Evolutionary conservation across 1,284 basidiomycete genomes (phyloP).

Genomic region (Leccinum discolor): DNA sequence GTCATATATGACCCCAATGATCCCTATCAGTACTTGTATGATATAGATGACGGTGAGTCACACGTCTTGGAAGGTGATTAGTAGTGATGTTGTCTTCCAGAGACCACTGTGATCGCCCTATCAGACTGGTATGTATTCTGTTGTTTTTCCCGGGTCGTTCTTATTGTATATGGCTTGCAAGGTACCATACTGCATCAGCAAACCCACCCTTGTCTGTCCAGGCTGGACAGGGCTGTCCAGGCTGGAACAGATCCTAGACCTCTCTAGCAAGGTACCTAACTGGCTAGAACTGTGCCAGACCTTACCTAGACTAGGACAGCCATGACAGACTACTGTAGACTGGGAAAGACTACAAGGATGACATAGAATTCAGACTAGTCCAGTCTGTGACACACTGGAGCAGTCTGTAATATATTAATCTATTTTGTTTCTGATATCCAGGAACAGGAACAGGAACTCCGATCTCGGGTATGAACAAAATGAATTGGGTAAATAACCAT

Average conservation of each 20-base stretch:
- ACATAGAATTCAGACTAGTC: neutral
- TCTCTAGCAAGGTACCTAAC: neutral
- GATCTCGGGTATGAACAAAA: neutral
- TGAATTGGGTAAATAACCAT: neutral
- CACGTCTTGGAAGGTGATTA: no score
- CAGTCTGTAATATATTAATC: neutral
- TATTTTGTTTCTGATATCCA: neutral
- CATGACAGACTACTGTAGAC: neutral
- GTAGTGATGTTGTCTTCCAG: no score
- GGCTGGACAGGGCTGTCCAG: neutral
- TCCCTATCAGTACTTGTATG: no score
- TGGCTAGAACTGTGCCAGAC: neutral
- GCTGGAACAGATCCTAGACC: neutral
- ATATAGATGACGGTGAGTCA: no score
- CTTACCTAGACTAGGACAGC: neutral
- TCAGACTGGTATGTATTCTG: no score
- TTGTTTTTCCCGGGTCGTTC: no score
- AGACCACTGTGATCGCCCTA: no score
- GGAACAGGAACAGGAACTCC: neutral
- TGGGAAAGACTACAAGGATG: no score
- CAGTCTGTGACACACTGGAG: neutral
- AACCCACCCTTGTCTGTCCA: neutral
- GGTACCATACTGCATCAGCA: neutral
- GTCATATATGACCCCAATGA: no score
- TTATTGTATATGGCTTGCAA: no score